Evolutionary conservation across 2,329 filamentous ascomycete genomes (phyloP), one percentile per base, ranked within the genome.

Genomic region (Epichloe sp.): DNA sequence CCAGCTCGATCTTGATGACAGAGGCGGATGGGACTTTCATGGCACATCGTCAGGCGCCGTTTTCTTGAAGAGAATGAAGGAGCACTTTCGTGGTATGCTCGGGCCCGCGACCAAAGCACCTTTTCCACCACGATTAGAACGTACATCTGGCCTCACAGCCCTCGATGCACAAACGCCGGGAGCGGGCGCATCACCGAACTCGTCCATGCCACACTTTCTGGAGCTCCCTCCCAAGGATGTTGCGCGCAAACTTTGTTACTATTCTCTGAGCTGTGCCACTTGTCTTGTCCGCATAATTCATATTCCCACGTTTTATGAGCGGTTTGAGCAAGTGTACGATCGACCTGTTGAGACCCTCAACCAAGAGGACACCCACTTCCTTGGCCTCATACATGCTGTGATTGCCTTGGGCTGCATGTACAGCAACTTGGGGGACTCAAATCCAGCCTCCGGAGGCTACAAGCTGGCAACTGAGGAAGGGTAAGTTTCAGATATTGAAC

Each of bases 1-100:
- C 37, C 86, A 90, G 63, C 76, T 98, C 17, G 91, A 97, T 61
- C 76, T 97, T 36, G 89, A 95, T 60, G 91, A 97, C 58, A 82
- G 83, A 59, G 91, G 91, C 42, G 82, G 93, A 59, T 95, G 89
- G 82, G 90, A 97, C 66, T 98, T 95, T 61, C 88, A 95, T 62
- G 93, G 93, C 46, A 86, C 87, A 56, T 96, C 91, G 0, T 97
- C 93, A 0, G 90, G 91, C 3, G 78, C 90, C 43, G 88, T 91
- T 55, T 98, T 96, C 65, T 77, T 96, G 59, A 80, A 82, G 56
- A 82, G 87, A 50, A 84, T 98, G 77, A 85, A 88, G 60, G 86
- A 94, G 61, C 86, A 95, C 62, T 87, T 96, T 57, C 85, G 87
- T 44, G 81, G 83, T 54, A 74, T 93, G 56, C 76, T 93, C 46